A percentile compares a stretch with the other conserved stretches of the same genome.
Conservation (phyloP, 805 yeast species). For the Saccharomycopsis sp. region DNA sequence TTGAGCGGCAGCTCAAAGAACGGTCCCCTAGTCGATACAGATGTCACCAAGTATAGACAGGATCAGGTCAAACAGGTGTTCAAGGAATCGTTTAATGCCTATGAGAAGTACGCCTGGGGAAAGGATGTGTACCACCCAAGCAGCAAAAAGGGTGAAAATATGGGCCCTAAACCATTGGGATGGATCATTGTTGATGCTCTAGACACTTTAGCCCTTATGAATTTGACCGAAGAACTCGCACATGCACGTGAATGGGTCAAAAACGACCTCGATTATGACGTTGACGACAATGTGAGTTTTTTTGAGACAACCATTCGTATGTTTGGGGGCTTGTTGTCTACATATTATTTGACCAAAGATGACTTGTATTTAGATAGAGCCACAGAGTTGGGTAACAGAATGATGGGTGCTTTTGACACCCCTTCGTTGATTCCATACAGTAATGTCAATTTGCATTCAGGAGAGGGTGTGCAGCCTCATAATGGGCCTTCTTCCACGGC, state of each 20-base stretch:
- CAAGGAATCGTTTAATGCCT: conserved; percentile 70
- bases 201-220: conserved; percentile 80
- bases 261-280: conserved; percentile 59
- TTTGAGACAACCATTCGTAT: conserved; percentile 94
- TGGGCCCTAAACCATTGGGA: conserved; percentile 80
- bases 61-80: conserved; percentile 61
- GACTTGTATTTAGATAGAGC: conserved; percentile 74
- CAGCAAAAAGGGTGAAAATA: conserved; percentile 54
- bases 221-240: conserved; percentile 48
- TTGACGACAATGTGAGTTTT: conserved; percentile 70
- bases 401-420: conserved; percentile 63
- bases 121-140: conserved; percentile 70
- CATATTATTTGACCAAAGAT: conserved; percentile 63
- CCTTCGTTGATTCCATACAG: conserved; percentile 70
- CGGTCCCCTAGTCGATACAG: not conserved
- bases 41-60: conserved; percentile 26
- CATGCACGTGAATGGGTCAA: conserved; percentile 72
- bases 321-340: conserved; percentile 89
- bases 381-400: conserved; percentile 64
- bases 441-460: conserved; percentile 63
- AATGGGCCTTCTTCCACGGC: conserved; percentile 86
- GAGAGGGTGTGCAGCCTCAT: conserved; percentile 53
- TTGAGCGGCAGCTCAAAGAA: not conserved
- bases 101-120: conserved; percentile 77
- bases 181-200: conserved; percentile 89